Percentiles rank a stretch among this genome's conserved stretches.
These are phyloP conservation scores for Tricholoma bakamatsutake DNA, from an alignment of 768 basidiomycete species.

Conservation along the genomic window DNA sequence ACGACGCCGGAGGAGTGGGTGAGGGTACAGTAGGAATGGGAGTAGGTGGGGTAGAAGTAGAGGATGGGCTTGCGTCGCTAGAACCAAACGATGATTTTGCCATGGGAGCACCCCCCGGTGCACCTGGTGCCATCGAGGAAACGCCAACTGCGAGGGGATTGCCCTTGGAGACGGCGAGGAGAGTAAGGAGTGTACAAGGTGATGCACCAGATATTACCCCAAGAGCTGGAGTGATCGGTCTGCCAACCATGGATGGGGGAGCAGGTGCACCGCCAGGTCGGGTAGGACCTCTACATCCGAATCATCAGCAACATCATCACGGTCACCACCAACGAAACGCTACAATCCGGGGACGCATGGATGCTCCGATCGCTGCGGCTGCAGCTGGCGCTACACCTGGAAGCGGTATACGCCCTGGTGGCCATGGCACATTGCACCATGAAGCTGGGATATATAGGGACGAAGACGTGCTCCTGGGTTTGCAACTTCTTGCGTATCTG, in stretches of 20 bases:
- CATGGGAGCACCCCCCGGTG: constrained; percentile 87
- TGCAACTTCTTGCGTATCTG: constrained; percentile 93
- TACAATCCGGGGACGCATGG: constrained; percentile 19
- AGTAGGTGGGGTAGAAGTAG: constrained; percentile 40
- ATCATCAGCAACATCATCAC: constrained; percentile 5
- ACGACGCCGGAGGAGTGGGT: constrained; percentile 23
- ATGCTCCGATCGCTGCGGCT: constrained; percentile 2
- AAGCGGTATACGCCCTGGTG: neutral
- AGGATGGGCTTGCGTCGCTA: constrained; percentile 70
- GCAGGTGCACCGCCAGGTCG: neutral
- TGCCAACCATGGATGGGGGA: constrained; percentile 33
- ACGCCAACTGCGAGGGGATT: constrained; percentile 19
- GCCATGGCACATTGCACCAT: constrained; percentile 1
- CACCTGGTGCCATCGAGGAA: constrained; percentile 65
- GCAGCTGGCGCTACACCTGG: constrained; percentile 7
- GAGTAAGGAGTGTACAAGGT: constrained; percentile 18
- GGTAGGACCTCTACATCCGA: neutral
- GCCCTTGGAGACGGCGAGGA: constrained; percentile 18
- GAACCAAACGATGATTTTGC: constrained; percentile 86
- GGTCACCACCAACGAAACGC: constrained; percentile 20
- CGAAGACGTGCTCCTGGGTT: constrained; percentile 85
- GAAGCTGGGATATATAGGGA: constrained; percentile 76
- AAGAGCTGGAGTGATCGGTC: constrained; percentile 50
- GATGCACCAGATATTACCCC: constrained; percentile 55
- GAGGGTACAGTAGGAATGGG: constrained; percentile 13